phyloP scores from a whole-genome alignment of 495 filamentous ascomycete genomes.

The Terfezia boudieri region DNA sequence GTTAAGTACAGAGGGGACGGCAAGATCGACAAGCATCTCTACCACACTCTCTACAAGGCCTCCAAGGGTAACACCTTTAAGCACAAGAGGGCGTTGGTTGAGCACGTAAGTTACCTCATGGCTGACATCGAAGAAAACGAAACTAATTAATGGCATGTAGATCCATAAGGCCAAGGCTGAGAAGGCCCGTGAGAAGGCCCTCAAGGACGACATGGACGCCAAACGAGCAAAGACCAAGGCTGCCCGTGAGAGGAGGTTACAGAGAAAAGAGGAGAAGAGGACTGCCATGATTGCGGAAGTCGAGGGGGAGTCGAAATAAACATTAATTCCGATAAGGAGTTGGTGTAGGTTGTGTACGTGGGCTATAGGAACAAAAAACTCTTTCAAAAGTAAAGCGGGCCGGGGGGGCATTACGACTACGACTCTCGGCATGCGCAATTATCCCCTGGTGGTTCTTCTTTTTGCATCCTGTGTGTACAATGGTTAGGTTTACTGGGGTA shows the following conservation, averaged over 20 bases:
- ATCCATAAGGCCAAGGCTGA: slow-evolving; percentile 99
- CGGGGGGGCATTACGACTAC: no score
- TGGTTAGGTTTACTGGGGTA: not conserved
- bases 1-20: slow-evolving; percentile 98
- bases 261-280: slow-evolving; percentile 75
- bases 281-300: slow-evolving; percentile 49
- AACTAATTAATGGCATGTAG: slow-evolving; percentile 24
- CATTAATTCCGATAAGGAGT: not conserved
- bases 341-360: not conserved
- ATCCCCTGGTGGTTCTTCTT: not conserved
- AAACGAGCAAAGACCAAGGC: slow-evolving; percentile 99
- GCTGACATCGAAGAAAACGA: slow-evolving; percentile 1
- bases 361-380: not conserved
- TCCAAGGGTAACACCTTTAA: slow-evolving; percentile 99
- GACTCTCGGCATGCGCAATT: not conserved
- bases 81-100: slow-evolving; percentile 98
- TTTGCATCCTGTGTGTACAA: not conserved
- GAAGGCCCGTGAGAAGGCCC: slow-evolving; percentile 73
- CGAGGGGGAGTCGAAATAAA: not conserved
- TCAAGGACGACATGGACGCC: slow-evolving; percentile 99
- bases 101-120: slow-evolving; percentile 60
- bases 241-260: slow-evolving; percentile 83
- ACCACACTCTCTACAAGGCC: slow-evolving; percentile 98
- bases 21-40: slow-evolving; percentile 99
- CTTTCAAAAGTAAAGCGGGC: not conserved